phyloP scores from a whole-genome alignment of 2,329 filamentous ascomycete species.

The Fusarium scirpi region DNA sequence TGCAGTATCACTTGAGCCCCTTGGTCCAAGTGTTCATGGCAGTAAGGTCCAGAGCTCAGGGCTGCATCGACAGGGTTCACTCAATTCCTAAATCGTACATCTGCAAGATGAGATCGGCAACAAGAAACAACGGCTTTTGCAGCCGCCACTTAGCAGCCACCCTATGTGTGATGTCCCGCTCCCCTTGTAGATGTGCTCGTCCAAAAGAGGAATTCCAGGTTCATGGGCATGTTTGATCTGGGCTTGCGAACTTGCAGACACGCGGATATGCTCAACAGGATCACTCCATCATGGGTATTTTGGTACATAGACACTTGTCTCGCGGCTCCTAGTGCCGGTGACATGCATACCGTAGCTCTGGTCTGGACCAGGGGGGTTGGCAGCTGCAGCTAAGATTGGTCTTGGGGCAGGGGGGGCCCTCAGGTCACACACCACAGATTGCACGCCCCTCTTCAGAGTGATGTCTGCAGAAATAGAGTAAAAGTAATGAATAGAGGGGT shows the following conservation, averaged over 20 bases:
- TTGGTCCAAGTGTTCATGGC: slow-evolving; percentile 3
- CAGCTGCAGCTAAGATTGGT: slow-evolving; percentile 1
- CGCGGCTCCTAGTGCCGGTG: background rate
- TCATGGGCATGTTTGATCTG: background rate
- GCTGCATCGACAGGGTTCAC: background rate
- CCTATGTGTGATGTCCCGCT: background rate
- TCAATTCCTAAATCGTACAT: slow-evolving; percentile 4
- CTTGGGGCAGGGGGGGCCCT: background rate
- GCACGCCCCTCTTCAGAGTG: background rate
- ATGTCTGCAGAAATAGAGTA: background rate
- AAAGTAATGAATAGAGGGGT: background rate
- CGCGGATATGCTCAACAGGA: slow-evolving; percentile 5
- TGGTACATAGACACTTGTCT: background rate
- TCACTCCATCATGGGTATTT: background rate
- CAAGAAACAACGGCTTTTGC: background rate
- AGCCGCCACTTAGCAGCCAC: slow-evolving; percentile 4
- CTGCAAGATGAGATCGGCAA: slow-evolving; percentile 3
- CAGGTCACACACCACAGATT: background rate
- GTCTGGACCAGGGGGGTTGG: background rate
- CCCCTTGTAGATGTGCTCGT: background rate
- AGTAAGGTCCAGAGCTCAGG: slow-evolving; percentile 11
- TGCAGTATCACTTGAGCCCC: slow-evolving; percentile 9
- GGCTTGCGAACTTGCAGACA: slow-evolving; percentile 19
- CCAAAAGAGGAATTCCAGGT: background rate
- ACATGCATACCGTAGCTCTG: background rate